phyloP scores from a whole-genome alignment of 2,329 filamentous ascomycete species.

The Talaromyces rugulosus region DNA sequence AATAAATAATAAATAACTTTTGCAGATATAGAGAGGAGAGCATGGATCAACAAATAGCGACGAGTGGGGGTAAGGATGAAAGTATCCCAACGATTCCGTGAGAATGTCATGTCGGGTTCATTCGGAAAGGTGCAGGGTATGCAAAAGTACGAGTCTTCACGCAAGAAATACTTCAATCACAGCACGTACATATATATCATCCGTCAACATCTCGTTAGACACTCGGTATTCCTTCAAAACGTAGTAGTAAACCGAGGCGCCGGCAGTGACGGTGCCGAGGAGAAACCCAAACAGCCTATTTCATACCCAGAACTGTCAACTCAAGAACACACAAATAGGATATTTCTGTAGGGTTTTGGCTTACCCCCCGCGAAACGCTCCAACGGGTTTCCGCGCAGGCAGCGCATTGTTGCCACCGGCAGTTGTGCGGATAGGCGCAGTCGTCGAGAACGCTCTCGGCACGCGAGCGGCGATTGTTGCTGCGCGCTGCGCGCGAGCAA shows the following conservation, averaged over 20 bases:
- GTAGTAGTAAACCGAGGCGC: conserved; percentile 84
- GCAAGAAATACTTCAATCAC: not conserved
- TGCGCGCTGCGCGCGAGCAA: conserved; percentile 15
- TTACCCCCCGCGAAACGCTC: conserved; percentile 69
- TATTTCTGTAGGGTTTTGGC: conserved; percentile 24
- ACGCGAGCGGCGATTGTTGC: not conserved
- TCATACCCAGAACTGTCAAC: not conserved
- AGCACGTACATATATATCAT: conserved; percentile 87
- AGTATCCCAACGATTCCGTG: not conserved
- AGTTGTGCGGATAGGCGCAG: conserved; percentile 30
- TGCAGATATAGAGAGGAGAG: not conserved
- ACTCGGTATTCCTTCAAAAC: conserved; percentile 89
- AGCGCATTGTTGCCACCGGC: conserved; percentile 33
- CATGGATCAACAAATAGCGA: not conserved
- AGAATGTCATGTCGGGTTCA: not conserved
- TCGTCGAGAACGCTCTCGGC: conserved; percentile 29
- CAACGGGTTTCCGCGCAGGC: conserved; percentile 61
- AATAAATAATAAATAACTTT: not conserved
- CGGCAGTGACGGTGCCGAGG: conserved; percentile 73
- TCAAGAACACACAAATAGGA: not conserved
- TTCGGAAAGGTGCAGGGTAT: not conserved
- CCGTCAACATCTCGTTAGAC: conserved; percentile 86
- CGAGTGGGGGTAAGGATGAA: not conserved
- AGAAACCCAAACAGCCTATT: conserved; percentile 85
- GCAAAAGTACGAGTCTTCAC: not conserved